Evolutionary conservation across 192 early-diverging fungal genomes (phyloP).

Genomic region (Umbelopsis ramanniana): DNA sequence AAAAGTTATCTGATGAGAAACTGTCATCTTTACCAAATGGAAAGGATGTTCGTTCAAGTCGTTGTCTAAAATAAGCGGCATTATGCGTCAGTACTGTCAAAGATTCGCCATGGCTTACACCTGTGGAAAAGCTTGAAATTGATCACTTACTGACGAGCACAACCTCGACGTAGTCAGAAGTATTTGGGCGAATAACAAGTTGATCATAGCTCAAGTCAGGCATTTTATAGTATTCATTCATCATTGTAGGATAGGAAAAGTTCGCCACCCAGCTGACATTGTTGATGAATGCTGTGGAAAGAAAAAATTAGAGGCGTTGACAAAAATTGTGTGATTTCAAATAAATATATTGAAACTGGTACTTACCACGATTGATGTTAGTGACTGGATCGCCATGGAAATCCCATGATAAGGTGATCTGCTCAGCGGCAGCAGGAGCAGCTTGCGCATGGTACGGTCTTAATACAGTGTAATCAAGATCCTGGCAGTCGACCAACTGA

Average conservation of each 20-base stretch:
- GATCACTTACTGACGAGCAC: slow-evolving; percentile 15
- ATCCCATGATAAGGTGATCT: slow-evolving; percentile 8
- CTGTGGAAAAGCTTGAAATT: background rate
- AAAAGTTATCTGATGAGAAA: background rate
- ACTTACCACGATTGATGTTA: slow-evolving; percentile 11
- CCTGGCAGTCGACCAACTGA: slow-evolving; percentile 23
- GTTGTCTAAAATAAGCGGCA: background rate
- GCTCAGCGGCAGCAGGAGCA: slow-evolving; percentile 10
- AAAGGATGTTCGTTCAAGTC: slow-evolving; percentile 25
- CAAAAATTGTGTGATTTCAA: background rate
- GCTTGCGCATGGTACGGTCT: slow-evolving; percentile 3
- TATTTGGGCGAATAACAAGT: slow-evolving; percentile 15
- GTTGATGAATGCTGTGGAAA: slow-evolving; percentile 15
- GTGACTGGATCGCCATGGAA: slow-evolving; percentile 19
- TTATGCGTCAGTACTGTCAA: background rate
- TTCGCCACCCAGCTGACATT: slow-evolving; percentile 23
- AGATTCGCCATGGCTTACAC: no score
- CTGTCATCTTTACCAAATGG: slow-evolving; percentile 6
- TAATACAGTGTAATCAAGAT: slow-evolving; percentile 24
- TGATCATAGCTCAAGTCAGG: slow-evolving; percentile 1
- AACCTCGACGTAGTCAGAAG: slow-evolving; percentile 19
- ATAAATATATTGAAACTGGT: background rate
- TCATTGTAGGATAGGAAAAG: slow-evolving; percentile 19
- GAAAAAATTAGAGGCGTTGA: background rate
- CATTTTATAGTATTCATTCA: slow-evolving; percentile 16